phyloP scores from a whole-genome alignment of 805 yeast genomes.

The Candida suzukii region DNA sequence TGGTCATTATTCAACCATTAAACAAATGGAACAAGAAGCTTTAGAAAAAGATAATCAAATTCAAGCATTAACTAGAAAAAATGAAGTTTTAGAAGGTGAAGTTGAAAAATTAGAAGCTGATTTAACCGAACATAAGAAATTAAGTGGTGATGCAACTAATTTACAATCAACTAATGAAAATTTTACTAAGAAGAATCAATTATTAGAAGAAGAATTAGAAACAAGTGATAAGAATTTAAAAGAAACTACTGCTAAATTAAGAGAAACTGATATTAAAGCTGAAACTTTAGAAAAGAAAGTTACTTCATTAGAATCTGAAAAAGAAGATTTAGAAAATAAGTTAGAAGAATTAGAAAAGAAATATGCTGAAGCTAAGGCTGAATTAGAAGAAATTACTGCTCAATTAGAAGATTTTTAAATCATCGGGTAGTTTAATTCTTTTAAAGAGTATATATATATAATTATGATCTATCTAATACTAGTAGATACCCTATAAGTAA shows the following conservation, averaged over 20 bases:
- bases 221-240: slow-evolving; percentile 84
- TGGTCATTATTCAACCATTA: slow-evolving; percentile 71
- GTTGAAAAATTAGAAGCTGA: slow-evolving; percentile 74
- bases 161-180: slow-evolving; percentile 87
- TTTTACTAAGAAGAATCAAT: slow-evolving; percentile 81
- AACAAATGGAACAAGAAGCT: slow-evolving; percentile 86
- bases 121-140: slow-evolving; percentile 69
- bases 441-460: background rate
- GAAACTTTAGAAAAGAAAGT: slow-evolving; percentile 95
- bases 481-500: too few relatives aligned
- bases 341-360: slow-evolving; percentile 81
- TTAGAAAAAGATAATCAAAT: slow-evolving; percentile 93
- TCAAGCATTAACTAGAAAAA: slow-evolving; percentile 86
- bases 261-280: slow-evolving; percentile 92
- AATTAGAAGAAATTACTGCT: slow-evolving; percentile 93
- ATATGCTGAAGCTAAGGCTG: slow-evolving; percentile 80
- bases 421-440: background rate
- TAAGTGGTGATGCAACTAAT: slow-evolving; percentile 85
- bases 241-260: slow-evolving; percentile 88
- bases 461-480: too few relatives aligned
- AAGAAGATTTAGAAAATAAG: slow-evolving; percentile 84
- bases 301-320: slow-evolving; percentile 84
- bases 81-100: slow-evolving; percentile 77
- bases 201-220: slow-evolving; percentile 87
- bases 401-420: slow-evolving; percentile 74